Percentiles rank a stretch among this genome's conserved stretches.
Evolutionary conservation across 2,329 filamentous ascomycete genomes (phyloP).

Genomic region (Aschersonia sp.): DNA sequence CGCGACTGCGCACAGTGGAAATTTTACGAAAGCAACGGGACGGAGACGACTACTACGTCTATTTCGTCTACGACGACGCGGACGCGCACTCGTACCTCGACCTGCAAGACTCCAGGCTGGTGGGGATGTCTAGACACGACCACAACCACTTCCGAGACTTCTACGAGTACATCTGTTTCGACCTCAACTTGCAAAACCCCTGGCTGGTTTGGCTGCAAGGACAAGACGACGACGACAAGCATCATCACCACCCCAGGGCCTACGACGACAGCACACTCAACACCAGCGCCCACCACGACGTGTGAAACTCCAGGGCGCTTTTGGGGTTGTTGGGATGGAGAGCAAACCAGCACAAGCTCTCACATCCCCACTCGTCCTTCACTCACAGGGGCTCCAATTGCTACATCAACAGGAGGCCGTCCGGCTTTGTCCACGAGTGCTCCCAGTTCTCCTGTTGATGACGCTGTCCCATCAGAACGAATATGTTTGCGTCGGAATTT

Average conservation of each 20-base stretch:
- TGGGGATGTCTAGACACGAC: conserved; percentile 65
- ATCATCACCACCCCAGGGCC: conserved; percentile 13
- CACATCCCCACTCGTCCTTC: conserved; percentile 6
- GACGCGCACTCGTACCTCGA: conserved; percentile 67
- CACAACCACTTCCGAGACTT: conserved; percentile 26
- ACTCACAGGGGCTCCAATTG: conserved; percentile 16
- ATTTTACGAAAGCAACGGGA: conserved; percentile 85
- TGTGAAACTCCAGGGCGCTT: conserved; percentile 40
- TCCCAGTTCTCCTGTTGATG: no score
- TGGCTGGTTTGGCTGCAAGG: conserved; percentile 55
- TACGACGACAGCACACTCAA: conserved; percentile 4
- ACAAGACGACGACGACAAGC: conserved; percentile 17
- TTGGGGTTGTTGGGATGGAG: conserved; percentile 32
- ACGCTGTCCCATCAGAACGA: no score
- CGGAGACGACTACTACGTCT: conserved; percentile 54
- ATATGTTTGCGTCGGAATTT: no score
- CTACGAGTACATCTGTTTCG: conserved; percentile 25
- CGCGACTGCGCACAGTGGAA: conserved; percentile 90
- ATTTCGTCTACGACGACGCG: conserved; percentile 39
- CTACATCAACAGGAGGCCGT: conserved; percentile 3
- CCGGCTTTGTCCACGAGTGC: no score
- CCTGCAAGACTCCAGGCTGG: conserved; percentile 86
- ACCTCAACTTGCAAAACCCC: conserved; percentile 46
- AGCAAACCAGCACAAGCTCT: neutral
- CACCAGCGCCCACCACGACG: conserved; percentile 15